Conservation (phyloP, 2,329 filamentous ascomycete genomes). For the Arthrobotrys sphaeroides region DNA sequence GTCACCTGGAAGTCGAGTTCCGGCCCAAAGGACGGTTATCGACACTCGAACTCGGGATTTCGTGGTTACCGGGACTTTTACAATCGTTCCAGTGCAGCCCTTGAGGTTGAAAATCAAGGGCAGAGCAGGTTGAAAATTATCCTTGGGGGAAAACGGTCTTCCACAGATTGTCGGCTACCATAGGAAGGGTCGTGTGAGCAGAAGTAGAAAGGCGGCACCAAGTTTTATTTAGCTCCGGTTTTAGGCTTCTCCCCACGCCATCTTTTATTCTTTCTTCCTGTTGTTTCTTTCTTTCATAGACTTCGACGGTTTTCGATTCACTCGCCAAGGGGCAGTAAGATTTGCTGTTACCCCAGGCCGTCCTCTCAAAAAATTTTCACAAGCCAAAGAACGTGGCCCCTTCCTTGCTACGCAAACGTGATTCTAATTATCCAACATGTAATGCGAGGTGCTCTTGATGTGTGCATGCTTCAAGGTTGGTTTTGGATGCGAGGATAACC, state of each 20-base stretch:
- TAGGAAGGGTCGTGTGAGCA: slow-evolving; percentile 45
- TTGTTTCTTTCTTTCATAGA: background rate
- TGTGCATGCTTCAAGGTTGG: background rate
- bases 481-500: slow-evolving; percentile 17
- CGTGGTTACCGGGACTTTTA: background rate
- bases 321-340: slow-evolving; percentile 10
- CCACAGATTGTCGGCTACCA: slow-evolving; percentile 35
- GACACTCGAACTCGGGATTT: slow-evolving; percentile 6
- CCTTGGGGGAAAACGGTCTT: slow-evolving; percentile 21
- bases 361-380: slow-evolving; percentile 46
- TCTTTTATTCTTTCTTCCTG: background rate
- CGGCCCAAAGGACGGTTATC: background rate
- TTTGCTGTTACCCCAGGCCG: slow-evolving; percentile 20
- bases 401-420: slow-evolving; percentile 16
- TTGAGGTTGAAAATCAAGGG: slow-evolving; percentile 54
- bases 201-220: slow-evolving; percentile 6
- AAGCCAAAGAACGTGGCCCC: slow-evolving; percentile 35
- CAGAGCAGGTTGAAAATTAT: slow-evolving; percentile 43
- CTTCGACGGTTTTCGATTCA: slow-evolving; percentile 31
- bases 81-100: slow-evolving; percentile 23
- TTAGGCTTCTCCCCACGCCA: slow-evolving; percentile 26
- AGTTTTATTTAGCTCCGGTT: slow-evolving; percentile 30
- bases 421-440: slow-evolving; percentile 51
- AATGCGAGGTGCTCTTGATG: slow-evolving; percentile 16
- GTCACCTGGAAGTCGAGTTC: no score